phyloP scores from a whole-genome alignment of 2,329 filamentous ascomycete genomes.

The Coleophoma eucalyptorum region DNA sequence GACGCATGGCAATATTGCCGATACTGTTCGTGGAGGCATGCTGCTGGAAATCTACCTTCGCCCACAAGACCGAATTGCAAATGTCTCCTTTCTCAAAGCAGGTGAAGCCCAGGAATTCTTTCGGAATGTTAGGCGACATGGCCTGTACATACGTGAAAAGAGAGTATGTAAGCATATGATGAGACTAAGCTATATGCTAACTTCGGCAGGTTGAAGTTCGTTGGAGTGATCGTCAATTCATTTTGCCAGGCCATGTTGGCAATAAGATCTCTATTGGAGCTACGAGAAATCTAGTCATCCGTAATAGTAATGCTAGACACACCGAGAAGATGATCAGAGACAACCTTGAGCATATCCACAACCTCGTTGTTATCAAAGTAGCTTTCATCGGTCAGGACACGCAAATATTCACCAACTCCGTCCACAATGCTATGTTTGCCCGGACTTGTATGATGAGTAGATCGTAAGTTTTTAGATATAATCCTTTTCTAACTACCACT shows the following conservation, averaged over 20 bases:
- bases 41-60: slow-evolving; percentile 67
- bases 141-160: slow-evolving; percentile 66
- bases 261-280: slow-evolving; percentile 63
- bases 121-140: slow-evolving; percentile 58
- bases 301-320: slow-evolving; percentile 50
- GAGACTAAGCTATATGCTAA: too few species aligned
- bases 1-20: slow-evolving; percentile 62
- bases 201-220: slow-evolving; percentile 55
- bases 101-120: slow-evolving; percentile 62
- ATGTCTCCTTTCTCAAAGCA: slow-evolving; percentile 67
- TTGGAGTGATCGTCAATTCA: slow-evolving; percentile 71
- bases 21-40: slow-evolving; percentile 64
- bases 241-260: slow-evolving; percentile 57
- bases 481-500: slow-evolving; percentile 3
- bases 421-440: slow-evolving; percentile 72
- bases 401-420: slow-evolving; percentile 72
- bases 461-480: slow-evolving; percentile 6
- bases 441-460: slow-evolving; percentile 71
- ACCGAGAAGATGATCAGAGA: slow-evolving; percentile 63
- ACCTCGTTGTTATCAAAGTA: slow-evolving; percentile 66
- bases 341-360: slow-evolving; percentile 80
- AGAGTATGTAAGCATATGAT: slow-evolving; percentile 43
- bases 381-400: slow-evolving; percentile 54
- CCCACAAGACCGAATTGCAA: slow-evolving; percentile 52
- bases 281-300: slow-evolving; percentile 70